A percentile compares a stretch with the other conserved stretches of the same genome.
Conservation (phyloP, 495 filamentous ascomycete genomes). For the Daldinia caldariorum region DNA sequence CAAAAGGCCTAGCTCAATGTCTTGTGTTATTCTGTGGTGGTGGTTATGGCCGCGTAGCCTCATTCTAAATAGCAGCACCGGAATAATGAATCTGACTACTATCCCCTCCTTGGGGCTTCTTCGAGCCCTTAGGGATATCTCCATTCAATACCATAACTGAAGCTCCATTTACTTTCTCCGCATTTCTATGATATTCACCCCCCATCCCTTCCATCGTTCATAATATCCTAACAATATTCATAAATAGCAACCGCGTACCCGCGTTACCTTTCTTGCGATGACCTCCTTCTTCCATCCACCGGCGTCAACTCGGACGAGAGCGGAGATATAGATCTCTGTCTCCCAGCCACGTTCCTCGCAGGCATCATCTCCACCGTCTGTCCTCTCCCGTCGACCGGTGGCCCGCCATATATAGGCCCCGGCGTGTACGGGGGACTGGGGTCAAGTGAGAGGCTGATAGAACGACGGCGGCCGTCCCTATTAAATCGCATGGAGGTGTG, state of each 20-base stretch:
- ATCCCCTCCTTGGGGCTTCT: neutral
- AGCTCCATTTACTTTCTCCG: neutral
- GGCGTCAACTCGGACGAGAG: conserved; percentile 10
- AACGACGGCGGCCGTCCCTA: neutral
- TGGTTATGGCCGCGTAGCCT: neutral
- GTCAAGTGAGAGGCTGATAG: conserved; percentile 8
- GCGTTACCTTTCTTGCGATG: neutral
- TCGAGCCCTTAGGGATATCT: neutral
- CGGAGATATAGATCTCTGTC: conserved; percentile 3
- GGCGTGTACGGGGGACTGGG: conserved; percentile 35
- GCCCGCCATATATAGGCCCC: neutral
- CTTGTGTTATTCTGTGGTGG: neutral
- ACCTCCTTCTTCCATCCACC: neutral
- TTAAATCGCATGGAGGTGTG: neutral
- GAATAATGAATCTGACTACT: neutral
- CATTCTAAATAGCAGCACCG: neutral
- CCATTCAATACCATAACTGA: neutral
- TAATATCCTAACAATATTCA: neutral
- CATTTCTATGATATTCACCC: neutral
- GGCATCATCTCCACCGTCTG: conserved; percentile 21
- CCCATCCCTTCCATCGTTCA: neutral
- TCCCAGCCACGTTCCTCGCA: conserved; percentile 4
- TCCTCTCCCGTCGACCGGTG: neutral
- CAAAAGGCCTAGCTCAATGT: neutral
- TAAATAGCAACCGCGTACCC: too few species aligned